Conservation (phyloP, 352 stramenopile genomes). For the Pythium angustatum region DNA sequence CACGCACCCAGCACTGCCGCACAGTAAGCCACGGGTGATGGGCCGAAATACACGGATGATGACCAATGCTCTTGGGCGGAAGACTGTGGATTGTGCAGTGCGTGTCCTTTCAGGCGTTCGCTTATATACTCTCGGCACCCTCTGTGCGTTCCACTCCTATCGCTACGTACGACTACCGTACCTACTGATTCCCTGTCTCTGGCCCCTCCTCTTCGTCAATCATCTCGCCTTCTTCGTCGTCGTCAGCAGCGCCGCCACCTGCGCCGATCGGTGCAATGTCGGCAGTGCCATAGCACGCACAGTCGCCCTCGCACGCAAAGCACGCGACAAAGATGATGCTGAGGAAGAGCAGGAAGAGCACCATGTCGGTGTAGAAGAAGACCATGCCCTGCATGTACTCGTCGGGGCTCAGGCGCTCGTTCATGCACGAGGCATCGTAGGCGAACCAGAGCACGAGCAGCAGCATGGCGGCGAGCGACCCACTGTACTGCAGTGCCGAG, state of each 20-base stretch:
- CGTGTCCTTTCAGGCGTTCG: background rate
- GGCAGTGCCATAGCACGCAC: constrained; percentile 67
- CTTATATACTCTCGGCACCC: background rate
- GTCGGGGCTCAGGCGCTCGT: constrained; percentile 70
- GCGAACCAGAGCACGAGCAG: constrained; percentile 83
- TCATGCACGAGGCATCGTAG: constrained; percentile 78
- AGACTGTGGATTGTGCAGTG: background rate
- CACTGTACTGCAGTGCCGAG: constrained; percentile 53
- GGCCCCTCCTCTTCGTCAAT: constrained; percentile 31
- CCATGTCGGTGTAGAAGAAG: constrained; percentile 85
- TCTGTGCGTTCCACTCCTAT: background rate
- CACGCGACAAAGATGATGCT: constrained; percentile 79
- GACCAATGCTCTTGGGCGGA: background rate
- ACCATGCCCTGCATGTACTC: constrained; percentile 87
- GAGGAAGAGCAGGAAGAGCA: constrained; percentile 76
- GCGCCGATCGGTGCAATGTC: constrained; percentile 60
- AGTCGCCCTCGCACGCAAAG: constrained; percentile 77
- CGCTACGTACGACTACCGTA: background rate
- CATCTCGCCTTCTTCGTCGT: constrained; percentile 28
- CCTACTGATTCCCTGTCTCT: constrained; percentile 10
- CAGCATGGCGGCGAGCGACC: constrained; percentile 53
- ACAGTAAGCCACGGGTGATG: background rate
- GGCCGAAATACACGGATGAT: background rate
- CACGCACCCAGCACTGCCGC: no score
- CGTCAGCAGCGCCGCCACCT: constrained; percentile 25